Evolutionary conservation across 139 green algal species (phyloP).

Genomic region (Tetraselmis striata): DNA sequence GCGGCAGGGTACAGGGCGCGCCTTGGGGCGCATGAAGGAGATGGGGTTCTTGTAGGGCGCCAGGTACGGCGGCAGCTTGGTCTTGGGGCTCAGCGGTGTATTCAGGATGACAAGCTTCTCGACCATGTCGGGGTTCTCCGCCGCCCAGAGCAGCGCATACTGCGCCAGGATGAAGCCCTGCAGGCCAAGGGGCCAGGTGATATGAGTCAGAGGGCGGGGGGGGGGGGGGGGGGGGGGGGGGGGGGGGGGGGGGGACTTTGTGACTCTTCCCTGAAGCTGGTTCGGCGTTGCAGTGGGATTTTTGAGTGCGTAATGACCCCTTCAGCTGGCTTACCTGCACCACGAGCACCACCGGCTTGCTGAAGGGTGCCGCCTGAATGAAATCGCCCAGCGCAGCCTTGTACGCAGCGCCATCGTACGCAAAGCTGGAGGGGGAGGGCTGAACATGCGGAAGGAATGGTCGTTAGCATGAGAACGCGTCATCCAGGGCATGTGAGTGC

Average conservation of each 20-base stretch:
- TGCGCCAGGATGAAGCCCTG: constrained; percentile 67
- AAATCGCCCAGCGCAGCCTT: background rate
- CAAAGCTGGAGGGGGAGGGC: background rate
- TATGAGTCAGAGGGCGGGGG: too few species aligned
- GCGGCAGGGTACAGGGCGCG: background rate
- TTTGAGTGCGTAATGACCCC: too few species aligned
- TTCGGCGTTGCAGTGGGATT: too few species aligned
- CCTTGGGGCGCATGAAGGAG: constrained; percentile 56
- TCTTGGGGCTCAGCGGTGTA: constrained; percentile 50
- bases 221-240: too few species aligned
- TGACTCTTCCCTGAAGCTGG: too few species aligned
- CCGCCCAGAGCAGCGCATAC: constrained; percentile 61
- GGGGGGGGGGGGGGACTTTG: too few species aligned
- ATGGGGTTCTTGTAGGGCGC: constrained; percentile 65
- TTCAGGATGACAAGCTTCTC: constrained; percentile 65
- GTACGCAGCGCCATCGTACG: background rate
- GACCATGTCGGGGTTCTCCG: constrained; percentile 39
- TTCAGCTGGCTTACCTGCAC: constrained; percentile 19
- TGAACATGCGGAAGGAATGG: background rate
- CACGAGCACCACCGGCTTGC: constrained; percentile 2
- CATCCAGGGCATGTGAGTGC: constrained; percentile 14
- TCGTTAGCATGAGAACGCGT: background rate
- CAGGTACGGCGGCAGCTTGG: constrained; percentile 66
- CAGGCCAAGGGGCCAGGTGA: too few species aligned
- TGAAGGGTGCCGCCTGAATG: background rate